These are phyloP conservation scores for Talaromyces sp. DNA, from an alignment of 2,329 filamentous ascomycete species.

Conservation along the genomic window DNA sequence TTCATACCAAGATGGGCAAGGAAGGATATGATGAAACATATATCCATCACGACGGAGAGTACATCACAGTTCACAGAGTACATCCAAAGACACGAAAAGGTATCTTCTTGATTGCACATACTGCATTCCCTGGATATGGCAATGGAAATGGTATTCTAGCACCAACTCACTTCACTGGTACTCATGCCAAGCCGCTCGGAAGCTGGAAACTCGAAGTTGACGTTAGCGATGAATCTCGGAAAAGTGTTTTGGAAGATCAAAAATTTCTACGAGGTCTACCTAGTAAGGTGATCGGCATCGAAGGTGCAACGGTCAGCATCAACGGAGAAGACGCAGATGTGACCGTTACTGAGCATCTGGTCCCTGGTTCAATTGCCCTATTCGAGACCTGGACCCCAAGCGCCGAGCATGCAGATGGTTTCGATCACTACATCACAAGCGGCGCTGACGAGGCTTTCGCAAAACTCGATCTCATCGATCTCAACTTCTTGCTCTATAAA, in stretches of 20 bases:
- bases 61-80: slow-evolving; percentile 92
- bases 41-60: slow-evolving; percentile 93
- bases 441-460: slow-evolving; percentile 76
- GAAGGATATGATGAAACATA: slow-evolving; percentile 94
- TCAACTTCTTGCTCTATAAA: slow-evolving; percentile 89
- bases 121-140: slow-evolving; percentile 87
- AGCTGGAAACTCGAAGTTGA: slow-evolving; percentile 93
- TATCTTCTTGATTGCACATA: slow-evolving; percentile 93
- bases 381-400: slow-evolving; percentile 95
- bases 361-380: slow-evolving; percentile 88
- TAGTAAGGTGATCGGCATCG: slow-evolving; percentile 70
- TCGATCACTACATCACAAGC: slow-evolving; percentile 82
- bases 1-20: slow-evolving; percentile 92
- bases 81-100: slow-evolving; percentile 90
- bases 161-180: slow-evolving; percentile 76
- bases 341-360: slow-evolving; percentile 75
- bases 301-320: slow-evolving; percentile 69
- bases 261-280: slow-evolving; percentile 76
- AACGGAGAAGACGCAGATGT: slow-evolving; percentile 73
- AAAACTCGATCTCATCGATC: slow-evolving; percentile 70
- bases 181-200: slow-evolving; percentile 78
- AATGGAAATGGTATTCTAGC: slow-evolving; percentile 77
- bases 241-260: slow-evolving; percentile 64
- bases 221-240: slow-evolving; percentile 64
- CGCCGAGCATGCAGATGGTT: slow-evolving; percentile 74